Evolutionary conservation across 352 stramenopile genomes (phyloP), one percentile per base, ranked within the genome.

Genomic region (Globisporangium recalcitrans): DNA sequence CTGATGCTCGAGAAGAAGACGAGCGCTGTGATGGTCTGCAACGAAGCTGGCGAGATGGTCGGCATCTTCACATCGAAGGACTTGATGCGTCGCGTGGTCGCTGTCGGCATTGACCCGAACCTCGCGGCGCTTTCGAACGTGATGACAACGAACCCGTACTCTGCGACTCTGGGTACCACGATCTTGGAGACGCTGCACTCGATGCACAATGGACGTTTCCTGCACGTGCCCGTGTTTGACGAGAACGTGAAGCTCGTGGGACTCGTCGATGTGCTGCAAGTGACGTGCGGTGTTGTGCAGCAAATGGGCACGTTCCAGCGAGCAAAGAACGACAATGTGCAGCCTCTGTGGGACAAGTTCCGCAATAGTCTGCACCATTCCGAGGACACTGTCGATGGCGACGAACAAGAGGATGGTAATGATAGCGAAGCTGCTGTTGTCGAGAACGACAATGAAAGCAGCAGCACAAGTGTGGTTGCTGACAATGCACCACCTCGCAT

Each of bases 21-120:
- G 7, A 91, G 78, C 29, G 87, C 87, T 21, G 88, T 98, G 40
- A 85, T 99, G 51, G 90, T 98, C 46, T 93, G 97, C 36, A 80
- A 96, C 52, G 80, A 91, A 57, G 71, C 81, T 26, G 71, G 72
- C 16, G 69, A 86, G 27, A 89, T 98, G 56, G 80, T 98, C 13
- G 97, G 97, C 22, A 99, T 99, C 67, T 97, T 99, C 64, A 98
- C 95, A 16, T 96, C 97, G 27, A 99, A 99, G 68, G 97, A 99
- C 73, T 81, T 99, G 71, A 97, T 99, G 93, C 95, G 85, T 27
- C 83, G 96, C 52, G 96, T 98, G 19, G 82, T 99, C 31, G 88
- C 93, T 0, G 81, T 94, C 51, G 90, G 93, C 13, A 60, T 98
- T 1, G 78, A 94, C 36, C 87, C 96, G 21, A 77, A 75, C 27